phyloP scores from a whole-genome alignment of 345 rosid species.

The Populus davidiana region DNA sequence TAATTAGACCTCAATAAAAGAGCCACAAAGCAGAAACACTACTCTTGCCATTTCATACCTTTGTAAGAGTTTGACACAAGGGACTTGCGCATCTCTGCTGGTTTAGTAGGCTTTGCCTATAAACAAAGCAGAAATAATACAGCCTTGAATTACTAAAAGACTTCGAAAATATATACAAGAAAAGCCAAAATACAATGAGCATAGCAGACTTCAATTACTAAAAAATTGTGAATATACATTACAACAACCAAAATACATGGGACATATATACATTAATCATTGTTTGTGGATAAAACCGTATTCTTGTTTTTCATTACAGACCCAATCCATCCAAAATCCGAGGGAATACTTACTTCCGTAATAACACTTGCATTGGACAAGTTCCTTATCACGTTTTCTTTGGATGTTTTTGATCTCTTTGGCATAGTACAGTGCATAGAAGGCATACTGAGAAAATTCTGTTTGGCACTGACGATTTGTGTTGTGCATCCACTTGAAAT shows the following conservation, averaged over 20 bases:
- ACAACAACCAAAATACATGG: not conserved
- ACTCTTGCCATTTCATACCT: slow-evolving; percentile 53
- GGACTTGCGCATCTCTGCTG: slow-evolving; percentile 26
- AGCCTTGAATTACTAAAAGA: not conserved
- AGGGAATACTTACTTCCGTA: slow-evolving; percentile 34
- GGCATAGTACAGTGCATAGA: slow-evolving; percentile 22
- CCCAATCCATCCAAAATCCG: not conserved
- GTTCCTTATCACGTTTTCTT: slow-evolving; percentile 23
- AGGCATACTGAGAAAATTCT: slow-evolving; percentile 38
- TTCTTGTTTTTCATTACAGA: not conserved
- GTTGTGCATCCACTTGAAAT: slow-evolving; percentile 20
- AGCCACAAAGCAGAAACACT: slow-evolving; percentile 38
- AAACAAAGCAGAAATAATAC: not conserved
- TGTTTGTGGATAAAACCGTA: not conserved
- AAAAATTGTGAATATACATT: not conserved
- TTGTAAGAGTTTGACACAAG: slow-evolving; percentile 26
- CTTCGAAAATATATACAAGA: not conserved
- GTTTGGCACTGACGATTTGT: slow-evolving; percentile 29
- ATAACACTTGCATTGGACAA: slow-evolving; percentile 21
- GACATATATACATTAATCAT: not conserved
- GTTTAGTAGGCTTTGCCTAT: slow-evolving; percentile 42
- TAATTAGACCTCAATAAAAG: slow-evolving; percentile 27
- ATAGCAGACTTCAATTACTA: not conserved
- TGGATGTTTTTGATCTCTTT: slow-evolving; percentile 31
- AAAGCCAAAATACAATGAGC: not conserved